phyloP scores from a whole-genome alignment of 164 flowering plant genomes.

The Liriodendron chinense region DNA sequence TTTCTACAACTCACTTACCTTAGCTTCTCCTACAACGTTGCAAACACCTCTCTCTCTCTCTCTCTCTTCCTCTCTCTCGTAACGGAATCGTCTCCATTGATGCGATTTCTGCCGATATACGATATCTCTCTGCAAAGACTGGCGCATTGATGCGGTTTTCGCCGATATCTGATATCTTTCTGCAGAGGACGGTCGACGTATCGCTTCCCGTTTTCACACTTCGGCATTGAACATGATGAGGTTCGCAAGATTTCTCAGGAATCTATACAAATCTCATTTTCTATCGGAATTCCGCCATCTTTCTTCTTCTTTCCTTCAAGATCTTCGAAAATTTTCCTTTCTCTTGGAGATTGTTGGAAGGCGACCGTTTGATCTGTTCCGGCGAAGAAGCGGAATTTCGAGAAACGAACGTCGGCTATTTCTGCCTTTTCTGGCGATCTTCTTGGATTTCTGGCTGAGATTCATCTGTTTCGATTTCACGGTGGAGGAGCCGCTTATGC shows the following conservation, averaged over 20 bases:
- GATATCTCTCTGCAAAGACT: background rate
- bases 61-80: constrained; percentile 2
- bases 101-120: too few species aligned
- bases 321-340: background rate
- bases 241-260: constrained; percentile 10
- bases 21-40: constrained; percentile 1
- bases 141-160: background rate
- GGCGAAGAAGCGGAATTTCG: too few species aligned
- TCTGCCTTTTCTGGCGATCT: too few species aligned
- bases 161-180: background rate
- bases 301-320: too few species aligned
- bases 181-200: background rate
- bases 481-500: background rate
- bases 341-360: background rate
- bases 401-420: too few species aligned
- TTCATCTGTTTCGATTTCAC: too few species aligned
- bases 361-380: background rate
- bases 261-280: too few species aligned
- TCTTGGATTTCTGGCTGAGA: too few species aligned
- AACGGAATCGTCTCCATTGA: background rate
- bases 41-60: background rate
- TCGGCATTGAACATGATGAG: constrained; percentile 25
- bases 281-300: too few species aligned
- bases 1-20: background rate
- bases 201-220: background rate